A percentile compares a stretch with the other conserved stretches of the same genome.
Conservation (phyloP, 1,284 basidiomycete genomes). For the Vanrija sp. region DNA sequence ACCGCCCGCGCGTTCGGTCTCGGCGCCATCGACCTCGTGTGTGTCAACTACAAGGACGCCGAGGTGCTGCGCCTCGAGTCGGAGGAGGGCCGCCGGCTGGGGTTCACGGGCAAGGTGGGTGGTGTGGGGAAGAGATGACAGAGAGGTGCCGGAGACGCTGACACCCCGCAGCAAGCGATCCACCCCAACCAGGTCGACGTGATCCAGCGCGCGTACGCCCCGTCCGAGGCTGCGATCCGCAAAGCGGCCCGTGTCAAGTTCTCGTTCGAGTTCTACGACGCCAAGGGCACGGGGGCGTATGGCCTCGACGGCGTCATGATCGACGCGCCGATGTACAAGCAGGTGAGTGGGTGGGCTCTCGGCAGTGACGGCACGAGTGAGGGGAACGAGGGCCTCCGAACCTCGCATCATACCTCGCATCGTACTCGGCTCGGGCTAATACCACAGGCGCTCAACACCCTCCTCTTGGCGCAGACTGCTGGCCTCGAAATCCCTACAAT, state of each 20-base stretch:
- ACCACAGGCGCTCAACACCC: conserved; percentile 58
- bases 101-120: conserved; percentile 78
- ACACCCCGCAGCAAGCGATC: conserved; percentile 72
- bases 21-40: conserved; percentile 89
- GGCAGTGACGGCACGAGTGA: too few species aligned
- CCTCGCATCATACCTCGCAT: background rate
- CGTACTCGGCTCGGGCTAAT: too few species aligned
- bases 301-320: conserved; percentile 75
- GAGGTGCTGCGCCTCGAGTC: conserved; percentile 71
- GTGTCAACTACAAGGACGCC: conserved; percentile 79
- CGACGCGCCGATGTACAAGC: conserved; percentile 83
- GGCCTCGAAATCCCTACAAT: conserved; percentile 59
- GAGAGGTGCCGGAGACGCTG: background rate
- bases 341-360: too few species aligned
- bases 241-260: conserved; percentile 66
- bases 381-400: too few species aligned
- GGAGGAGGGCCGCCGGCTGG: conserved; percentile 68
- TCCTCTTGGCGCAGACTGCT: conserved; percentile 62
- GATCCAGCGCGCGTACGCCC: conserved; percentile 76
- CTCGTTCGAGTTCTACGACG: conserved; percentile 39
- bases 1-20: conserved; percentile 80
- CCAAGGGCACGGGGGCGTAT: conserved; percentile 58
- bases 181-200: conserved; percentile 79
- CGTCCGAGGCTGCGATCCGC: conserved; percentile 67
- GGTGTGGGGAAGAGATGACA: background rate